A percentile compares a stretch with the other conserved stretches of the same genome.
Conservation (phyloP, 2,329 filamentous ascomycete genomes). For the Lachnellula arida region DNA sequence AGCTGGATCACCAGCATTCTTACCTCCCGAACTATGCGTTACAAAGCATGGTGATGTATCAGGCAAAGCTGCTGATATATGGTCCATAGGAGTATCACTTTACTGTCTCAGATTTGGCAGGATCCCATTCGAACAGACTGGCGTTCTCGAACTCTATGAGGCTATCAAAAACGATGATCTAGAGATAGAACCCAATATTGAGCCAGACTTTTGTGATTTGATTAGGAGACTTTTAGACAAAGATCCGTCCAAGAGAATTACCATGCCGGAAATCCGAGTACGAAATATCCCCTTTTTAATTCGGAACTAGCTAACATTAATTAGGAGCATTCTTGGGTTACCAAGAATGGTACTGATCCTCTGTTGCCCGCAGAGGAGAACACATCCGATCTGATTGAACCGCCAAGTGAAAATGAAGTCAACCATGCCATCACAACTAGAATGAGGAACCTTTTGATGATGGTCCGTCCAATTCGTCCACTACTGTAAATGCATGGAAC, state of each 20-base stretch:
- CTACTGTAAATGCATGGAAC: not conserved
- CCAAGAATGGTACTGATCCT: slow-evolving; percentile 69
- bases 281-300: slow-evolving; percentile 29
- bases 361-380: slow-evolving; percentile 82
- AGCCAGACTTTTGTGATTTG: slow-evolving; percentile 68
- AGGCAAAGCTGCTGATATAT: slow-evolving; percentile 88
- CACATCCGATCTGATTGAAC: slow-evolving; percentile 71
- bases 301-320: not conserved
- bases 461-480: slow-evolving; percentile 49
- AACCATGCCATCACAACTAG: slow-evolving; percentile 86
- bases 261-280: slow-evolving; percentile 77
- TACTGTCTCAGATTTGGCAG: slow-evolving; percentile 87
- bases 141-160: slow-evolving; percentile 82
- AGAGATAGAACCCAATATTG: slow-evolving; percentile 57
- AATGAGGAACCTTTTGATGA: slow-evolving; percentile 79
- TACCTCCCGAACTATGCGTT: slow-evolving; percentile 88
- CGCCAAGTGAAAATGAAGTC: slow-evolving; percentile 85
- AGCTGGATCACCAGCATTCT: slow-evolving; percentile 89
- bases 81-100: slow-evolving; percentile 96
- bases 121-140: slow-evolving; percentile 78
- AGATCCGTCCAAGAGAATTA: slow-evolving; percentile 76
- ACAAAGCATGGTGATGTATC: slow-evolving; percentile 82
- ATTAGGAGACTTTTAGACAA: slow-evolving; percentile 75
- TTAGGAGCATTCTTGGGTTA: slow-evolving; percentile 92
- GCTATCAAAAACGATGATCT: slow-evolving; percentile 72